Conservation (phyloP, 148 eudicot species). For the Diospyros kaki region DNA sequence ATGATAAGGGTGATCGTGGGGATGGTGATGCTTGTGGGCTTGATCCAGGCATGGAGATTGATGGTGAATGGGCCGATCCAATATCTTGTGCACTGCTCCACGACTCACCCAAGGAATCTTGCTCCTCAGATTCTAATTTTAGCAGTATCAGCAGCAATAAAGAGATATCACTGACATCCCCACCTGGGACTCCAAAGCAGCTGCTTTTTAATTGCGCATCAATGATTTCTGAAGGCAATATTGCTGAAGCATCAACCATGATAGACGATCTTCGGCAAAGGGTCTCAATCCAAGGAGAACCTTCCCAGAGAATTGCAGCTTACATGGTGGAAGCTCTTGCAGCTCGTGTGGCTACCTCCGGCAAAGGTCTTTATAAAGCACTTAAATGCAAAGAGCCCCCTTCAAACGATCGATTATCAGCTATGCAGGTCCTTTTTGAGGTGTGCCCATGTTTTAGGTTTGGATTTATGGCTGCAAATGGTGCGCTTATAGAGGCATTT, state of each 20-base stretch:
- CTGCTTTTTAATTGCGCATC: slow-evolving; percentile 78
- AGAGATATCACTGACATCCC: slow-evolving; percentile 28
- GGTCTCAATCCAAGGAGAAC: slow-evolving; percentile 93
- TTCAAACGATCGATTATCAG: slow-evolving; percentile 63
- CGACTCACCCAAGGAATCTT: slow-evolving; percentile 76
- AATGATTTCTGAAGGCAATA: slow-evolving; percentile 54
- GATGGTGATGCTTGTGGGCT: slow-evolving; percentile 25
- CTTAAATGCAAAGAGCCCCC: slow-evolving; percentile 90
- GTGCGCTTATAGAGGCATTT: slow-evolving; percentile 65
- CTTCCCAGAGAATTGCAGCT: slow-evolving; percentile 80
- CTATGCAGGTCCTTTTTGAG: slow-evolving; percentile 94
- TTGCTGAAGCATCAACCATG: slow-evolving; percentile 53
- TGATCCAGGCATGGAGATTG: slow-evolving; percentile 61
- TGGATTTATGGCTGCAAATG: slow-evolving; percentile 92
- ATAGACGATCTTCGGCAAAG: slow-evolving; percentile 64
- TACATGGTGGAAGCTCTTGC: slow-evolving; percentile 97
- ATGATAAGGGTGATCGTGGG: slow-evolving; percentile 31
- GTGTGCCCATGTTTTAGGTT: slow-evolving; percentile 92
- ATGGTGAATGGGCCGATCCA: slow-evolving; percentile 48
- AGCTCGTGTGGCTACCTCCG: slow-evolving; percentile 77
- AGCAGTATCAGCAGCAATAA: slow-evolving; percentile 53
- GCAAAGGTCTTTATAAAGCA: slow-evolving; percentile 74
- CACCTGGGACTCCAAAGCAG: slow-evolving; percentile 42
- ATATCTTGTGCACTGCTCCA: slow-evolving; percentile 24
- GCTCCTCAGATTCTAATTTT: slow-evolving; percentile 56